Evolutionary conservation across 306 rosid species (phyloP).

Genomic region (Sechiopsis laciniata): DNA sequence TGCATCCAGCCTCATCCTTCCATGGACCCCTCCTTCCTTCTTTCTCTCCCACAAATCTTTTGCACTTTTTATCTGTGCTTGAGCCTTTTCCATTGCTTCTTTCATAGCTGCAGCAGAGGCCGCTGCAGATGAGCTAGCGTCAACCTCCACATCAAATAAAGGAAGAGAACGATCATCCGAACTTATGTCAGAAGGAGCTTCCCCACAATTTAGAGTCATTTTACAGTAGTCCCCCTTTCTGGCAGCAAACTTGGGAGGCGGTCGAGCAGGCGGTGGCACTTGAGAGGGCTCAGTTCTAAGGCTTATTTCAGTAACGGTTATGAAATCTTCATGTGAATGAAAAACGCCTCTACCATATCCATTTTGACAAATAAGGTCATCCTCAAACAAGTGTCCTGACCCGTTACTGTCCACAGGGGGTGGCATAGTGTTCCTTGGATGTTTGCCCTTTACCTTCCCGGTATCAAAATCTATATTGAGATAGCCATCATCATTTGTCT

Average conservation of each 20-base stretch:
- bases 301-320: constrained; percentile 63
- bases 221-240: constrained; percentile 36
- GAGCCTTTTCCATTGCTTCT: constrained; percentile 55
- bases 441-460: constrained; percentile 43
- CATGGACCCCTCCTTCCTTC: constrained; percentile 41
- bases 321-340: constrained; percentile 38
- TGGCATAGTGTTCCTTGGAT: constrained; percentile 31
- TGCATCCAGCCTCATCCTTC: constrained; percentile 30
- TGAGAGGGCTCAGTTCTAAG: constrained; percentile 73
- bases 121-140: constrained; percentile 70
- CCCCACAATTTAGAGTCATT: constrained; percentile 32
- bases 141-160: constrained; percentile 81
- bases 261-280: constrained; percentile 90
- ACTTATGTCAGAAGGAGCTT: constrained; percentile 41
- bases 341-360: constrained; percentile 36
- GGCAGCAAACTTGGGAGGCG: constrained; percentile 57
- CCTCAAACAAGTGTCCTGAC: constrained; percentile 33
- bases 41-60: constrained; percentile 58
- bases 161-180: constrained; percentile 50
- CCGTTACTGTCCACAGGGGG: constrained; percentile 29
- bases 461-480: constrained; percentile 41
- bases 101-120: constrained; percentile 60
- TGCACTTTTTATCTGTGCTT: constrained; percentile 50
- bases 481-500: constrained; percentile 46
- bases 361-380: constrained; percentile 34